Evolutionary conservation across 441 rosid genomes (phyloP), one percentile per base, ranked within the genome.

Genomic region (Syzygium syzygioides): DNA sequence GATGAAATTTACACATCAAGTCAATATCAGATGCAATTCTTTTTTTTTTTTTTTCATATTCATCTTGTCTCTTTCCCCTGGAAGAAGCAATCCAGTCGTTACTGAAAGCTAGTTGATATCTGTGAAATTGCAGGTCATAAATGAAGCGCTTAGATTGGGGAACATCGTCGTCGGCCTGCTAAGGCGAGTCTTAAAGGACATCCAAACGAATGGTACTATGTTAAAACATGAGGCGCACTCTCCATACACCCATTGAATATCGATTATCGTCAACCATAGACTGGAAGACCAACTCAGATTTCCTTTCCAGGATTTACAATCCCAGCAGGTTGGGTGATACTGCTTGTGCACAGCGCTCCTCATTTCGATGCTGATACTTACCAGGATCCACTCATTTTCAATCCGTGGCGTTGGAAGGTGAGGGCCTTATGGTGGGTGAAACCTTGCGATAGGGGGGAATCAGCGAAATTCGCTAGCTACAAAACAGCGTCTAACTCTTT

Each of bases 351-450:
- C 32, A 45, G 91, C 28, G 89, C 90, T 48, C 34, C 90, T 66
- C 94, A 93, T 52, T 66, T 91, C 52, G 88, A 93, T 62, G 91
- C 93, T 28, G 87, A 91, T 0, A 79, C 89, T 9, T 91, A 32
- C 85, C 37, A 92, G 84, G 93, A 93, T 85, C 93, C 93, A 9
- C 90, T 92, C 52, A 66, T 90, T 48, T 93, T 89, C 88, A 92
- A 92, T 64, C 92, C 92, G 34, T 87, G 91, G 91, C 90, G 92
- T 30, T 93, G 93, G 93, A 89, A 91, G 91, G 92, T 91, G 10
- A 93, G 50, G 20, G 23, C 9, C 76, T 23, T 3, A 9, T 30
- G 55, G 55, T 45, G 48, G 48, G 48, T 23, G 19, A 55, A 55
- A 55, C 57, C 20, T 55, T 55, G 57, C 20, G 9, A 55, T 54